Conservation (phyloP, 441 rosid genomes). For the Gossypium schwendimanii region DNA sequence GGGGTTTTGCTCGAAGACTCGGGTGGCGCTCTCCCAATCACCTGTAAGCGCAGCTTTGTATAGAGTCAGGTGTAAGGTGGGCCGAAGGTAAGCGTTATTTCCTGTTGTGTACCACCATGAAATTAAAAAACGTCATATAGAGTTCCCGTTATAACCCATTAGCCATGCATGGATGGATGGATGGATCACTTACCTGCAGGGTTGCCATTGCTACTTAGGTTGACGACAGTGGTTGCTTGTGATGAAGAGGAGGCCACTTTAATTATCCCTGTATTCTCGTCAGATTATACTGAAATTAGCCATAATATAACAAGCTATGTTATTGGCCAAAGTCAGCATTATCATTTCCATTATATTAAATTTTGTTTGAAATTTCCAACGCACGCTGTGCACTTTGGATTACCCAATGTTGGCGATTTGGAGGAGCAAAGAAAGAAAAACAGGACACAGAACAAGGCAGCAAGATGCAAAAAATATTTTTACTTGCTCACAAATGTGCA, state of each 20-base stretch:
- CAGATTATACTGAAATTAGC: background rate
- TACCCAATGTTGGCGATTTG: background rate
- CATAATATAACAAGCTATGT: background rate
- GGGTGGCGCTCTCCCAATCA: background rate
- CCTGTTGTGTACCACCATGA: background rate
- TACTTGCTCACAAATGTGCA: no score
- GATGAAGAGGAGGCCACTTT: background rate
- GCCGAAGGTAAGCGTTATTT: background rate
- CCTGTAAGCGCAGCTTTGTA: slow-evolving; percentile 5
- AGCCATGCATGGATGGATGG: no score
- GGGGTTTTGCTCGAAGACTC: background rate
- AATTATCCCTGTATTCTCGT: background rate
- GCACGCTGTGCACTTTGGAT: background rate
- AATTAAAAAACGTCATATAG: background rate
- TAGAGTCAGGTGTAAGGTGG: background rate
- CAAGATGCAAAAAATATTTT: no score
- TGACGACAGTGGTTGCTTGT: background rate
- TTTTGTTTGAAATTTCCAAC: background rate
- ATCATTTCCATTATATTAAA: background rate
- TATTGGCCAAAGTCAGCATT: background rate
- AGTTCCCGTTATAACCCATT: background rate
- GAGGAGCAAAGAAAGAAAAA: no score
- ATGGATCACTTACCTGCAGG: background rate
- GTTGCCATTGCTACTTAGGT: background rate
- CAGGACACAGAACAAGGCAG: no score